Percentiles rank a stretch among this genome's conserved stretches.
These are phyloP conservation scores for Limonium bicolor DNA, from an alignment of 148 eudicot genomes.

Conservation along the genomic window DNA sequence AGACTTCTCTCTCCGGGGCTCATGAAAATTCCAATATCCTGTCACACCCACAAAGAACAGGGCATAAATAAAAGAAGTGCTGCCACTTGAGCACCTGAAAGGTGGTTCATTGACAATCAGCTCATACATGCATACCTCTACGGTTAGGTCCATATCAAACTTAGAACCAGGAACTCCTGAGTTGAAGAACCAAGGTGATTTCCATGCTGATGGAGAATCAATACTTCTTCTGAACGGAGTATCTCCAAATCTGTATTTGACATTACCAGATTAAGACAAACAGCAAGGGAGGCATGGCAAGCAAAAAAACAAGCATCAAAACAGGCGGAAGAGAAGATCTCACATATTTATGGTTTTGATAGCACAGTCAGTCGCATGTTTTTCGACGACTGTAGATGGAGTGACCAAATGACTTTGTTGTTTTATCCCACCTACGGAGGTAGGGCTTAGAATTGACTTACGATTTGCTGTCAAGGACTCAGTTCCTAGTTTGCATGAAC, in stretches of 20 bases:
- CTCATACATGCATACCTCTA: too few relatives aligned
- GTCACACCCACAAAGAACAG: constrained; percentile 1
- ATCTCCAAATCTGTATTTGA: constrained; percentile 40
- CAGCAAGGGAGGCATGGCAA: neutral
- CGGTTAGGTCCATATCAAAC: constrained; percentile 69
- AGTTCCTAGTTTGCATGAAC: constrained; percentile 13
- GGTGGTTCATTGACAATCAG: too few relatives aligned
- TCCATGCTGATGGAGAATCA: constrained; percentile 97
- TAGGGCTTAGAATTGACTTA: constrained; percentile 25
- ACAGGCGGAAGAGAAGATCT: constrained; percentile 11
- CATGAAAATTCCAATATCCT: constrained; percentile 73
- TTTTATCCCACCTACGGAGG: constrained; percentile 21
- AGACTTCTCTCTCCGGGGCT: constrained; percentile 65
- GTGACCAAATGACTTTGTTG: constrained; percentile 20
- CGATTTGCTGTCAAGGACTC: constrained; percentile 18
- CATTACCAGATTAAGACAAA: neutral
- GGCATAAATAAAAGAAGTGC: neutral
- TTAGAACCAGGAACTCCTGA: constrained; percentile 56
- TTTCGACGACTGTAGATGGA: constrained; percentile 21
- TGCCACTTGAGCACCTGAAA: neutral
- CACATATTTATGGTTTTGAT: constrained; percentile 57
- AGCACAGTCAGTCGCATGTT: constrained; percentile 31
- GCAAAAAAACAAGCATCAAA: neutral
- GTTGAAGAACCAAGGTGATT: constrained; percentile 91
- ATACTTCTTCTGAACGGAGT: constrained; percentile 79